Percentiles rank a stretch among this genome's conserved stretches.
These are phyloP conservation scores for Boletus rubroflammeus DNA, from an alignment of 768 basidiomycete genomes.

Conservation along the genomic window DNA sequence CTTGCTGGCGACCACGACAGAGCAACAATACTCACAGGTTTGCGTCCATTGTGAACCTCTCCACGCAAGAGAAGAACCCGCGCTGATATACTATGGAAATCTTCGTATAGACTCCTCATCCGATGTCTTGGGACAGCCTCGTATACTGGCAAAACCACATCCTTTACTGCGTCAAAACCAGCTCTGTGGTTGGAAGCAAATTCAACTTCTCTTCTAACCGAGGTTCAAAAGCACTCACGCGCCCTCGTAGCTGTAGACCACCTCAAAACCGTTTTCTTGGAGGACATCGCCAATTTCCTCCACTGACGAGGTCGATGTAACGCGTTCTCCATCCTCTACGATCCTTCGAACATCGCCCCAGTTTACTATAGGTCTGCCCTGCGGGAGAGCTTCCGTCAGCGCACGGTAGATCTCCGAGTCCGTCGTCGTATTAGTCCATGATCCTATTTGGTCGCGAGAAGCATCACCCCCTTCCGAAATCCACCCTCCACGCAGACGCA, in stretches of 20 bases:
- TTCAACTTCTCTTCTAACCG: background rate
- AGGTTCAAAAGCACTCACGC: conserved; percentile 31
- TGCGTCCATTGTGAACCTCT: conserved; percentile 36
- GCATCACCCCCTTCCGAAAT: conserved; percentile 10
- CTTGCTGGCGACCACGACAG: background rate
- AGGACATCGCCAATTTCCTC: conserved; percentile 33
- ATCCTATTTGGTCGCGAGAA: conserved; percentile 16
- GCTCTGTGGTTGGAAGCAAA: conserved; percentile 21
- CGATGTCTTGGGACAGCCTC: conserved; percentile 33
- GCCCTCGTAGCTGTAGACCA: conserved; percentile 40
- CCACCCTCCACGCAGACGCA: conserved; percentile 34
- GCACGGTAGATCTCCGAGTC: conserved; percentile 18
- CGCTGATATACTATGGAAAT: conserved; percentile 31
- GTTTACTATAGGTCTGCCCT: conserved; percentile 15
- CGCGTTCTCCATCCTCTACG: conserved; percentile 19
- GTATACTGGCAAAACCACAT: conserved; percentile 33
- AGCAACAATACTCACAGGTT: conserved; percentile 31
- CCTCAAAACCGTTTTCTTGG: conserved; percentile 37
- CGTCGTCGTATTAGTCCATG: conserved; percentile 14
- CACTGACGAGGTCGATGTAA: conserved; percentile 22
- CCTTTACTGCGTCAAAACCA: conserved; percentile 38
- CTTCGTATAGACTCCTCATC: conserved; percentile 39
- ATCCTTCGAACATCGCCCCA: conserved; percentile 25
- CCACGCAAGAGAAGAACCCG: conserved; percentile 41
- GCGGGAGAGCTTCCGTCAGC: conserved; percentile 11